Base-by-base conservation (phyloP, 2,329 filamentous ascomycete species). In the Alternaria arbusti region DNA sequence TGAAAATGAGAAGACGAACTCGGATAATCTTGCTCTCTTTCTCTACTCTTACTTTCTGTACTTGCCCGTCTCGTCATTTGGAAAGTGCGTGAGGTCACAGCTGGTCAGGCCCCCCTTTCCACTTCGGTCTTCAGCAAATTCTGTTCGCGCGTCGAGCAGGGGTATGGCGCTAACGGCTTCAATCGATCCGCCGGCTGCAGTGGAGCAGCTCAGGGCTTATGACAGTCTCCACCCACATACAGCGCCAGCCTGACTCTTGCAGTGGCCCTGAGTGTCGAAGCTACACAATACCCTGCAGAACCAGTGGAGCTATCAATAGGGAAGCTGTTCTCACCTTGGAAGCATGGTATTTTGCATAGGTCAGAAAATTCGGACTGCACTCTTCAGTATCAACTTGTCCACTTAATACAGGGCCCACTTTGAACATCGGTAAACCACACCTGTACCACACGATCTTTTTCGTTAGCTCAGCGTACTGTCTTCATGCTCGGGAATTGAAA, bases 251-350 rank as follows among this genome's bases (percentile, higher is more conserved):
- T 52, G 30, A 52, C 49, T 52, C 20, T 40, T 15, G 49, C 30
- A 22, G 28, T 40, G 49, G 40, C 44, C 52, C 23, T 47, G 40
- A 40, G 17, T 63, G 44, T 50, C 49, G 32, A 47, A 28, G 54
- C 56, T 47, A 54, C 43, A 22, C 49, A 45, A 52, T 36, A 44
- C 57, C 61, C 49, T 57, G 58, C 47, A 51, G 44, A 20, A 28
- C 57, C 56, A 57, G 28, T 50, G 28, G 50, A 30, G 40, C 10
- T 43, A 54, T 30, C n/a, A 20, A 40, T 13, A 20, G 22, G 26
- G 22, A 46, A 30, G 17, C 13, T 56, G 6, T 43, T 11, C 47
- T 57, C 23, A 40, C 26, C 11, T 25, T 28, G 10, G 43, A 30
- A 44, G 26, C 23, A 36, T 54, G 22, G 49, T 25, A 25, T 17